Evolutionary conservation across 208 protist species (phyloP).

Genomic region (Trypanosoma cruzi): DNA sequence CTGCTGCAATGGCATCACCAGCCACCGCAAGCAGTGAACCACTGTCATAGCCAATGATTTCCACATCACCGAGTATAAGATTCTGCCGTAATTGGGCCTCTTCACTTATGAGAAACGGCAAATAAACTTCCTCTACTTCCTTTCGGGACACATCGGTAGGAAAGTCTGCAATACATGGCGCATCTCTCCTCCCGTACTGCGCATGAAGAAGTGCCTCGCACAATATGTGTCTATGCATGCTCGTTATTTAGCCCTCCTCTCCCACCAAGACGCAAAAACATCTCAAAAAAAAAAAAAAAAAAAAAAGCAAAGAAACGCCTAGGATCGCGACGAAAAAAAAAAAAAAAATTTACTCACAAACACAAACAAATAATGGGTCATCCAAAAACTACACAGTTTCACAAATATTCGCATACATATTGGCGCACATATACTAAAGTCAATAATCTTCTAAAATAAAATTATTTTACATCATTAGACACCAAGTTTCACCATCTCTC

Average conservation of each 20-base stretch:
- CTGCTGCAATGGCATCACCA: constrained; percentile 29
- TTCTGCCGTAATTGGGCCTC: constrained; percentile 11
- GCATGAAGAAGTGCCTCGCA: constrained; percentile 72
- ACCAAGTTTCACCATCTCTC: not conserved
- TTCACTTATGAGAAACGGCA: constrained; percentile 35
- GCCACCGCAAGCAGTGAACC: constrained; percentile 10
- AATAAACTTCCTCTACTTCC: constrained; percentile 45
- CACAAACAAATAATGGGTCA: not conserved
- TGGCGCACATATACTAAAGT: too few relatives aligned
- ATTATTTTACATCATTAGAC: constrained; percentile 1
- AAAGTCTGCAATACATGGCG: constrained; percentile 56
- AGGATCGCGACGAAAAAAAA: constrained; percentile 1
- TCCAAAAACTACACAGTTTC: too few relatives aligned
- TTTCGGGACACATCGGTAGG: constrained; percentile 41
- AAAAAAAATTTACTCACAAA: constrained; percentile 2
- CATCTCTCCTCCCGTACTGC: constrained; percentile 56
- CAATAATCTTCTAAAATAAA: not conserved
- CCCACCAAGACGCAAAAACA: not conserved
- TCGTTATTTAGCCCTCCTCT: not conserved
- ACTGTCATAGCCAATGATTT: constrained; percentile 20
- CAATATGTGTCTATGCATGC: constrained; percentile 22
- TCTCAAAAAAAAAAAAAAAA: not conserved
- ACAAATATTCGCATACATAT: too few relatives aligned
- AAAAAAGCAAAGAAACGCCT: not conserved
- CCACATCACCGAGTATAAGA: constrained; percentile 18